phyloP scores from a whole-genome alignment of 106 monocot species.

The Platanthera zijinensis region DNA sequence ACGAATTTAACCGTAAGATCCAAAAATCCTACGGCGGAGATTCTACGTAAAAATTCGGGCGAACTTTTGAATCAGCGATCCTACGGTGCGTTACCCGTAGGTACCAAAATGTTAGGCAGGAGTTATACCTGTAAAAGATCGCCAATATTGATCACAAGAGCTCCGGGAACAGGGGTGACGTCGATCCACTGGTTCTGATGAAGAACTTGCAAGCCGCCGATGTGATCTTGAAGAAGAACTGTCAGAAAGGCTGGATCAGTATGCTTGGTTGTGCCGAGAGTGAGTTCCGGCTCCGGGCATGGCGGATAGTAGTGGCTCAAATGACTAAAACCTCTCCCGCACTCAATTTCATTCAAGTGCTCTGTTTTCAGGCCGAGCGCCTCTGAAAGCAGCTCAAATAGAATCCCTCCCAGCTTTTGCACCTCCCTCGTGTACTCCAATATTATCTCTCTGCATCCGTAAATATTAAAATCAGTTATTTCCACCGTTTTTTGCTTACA shows the following conservation, averaged over 20 bases:
- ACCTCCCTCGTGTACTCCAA: no score
- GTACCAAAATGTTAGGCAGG: no score
- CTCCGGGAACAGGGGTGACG: background rate
- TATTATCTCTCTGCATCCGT: no score
- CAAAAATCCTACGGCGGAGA: no score
- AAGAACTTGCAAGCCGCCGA: conserved; percentile 1
- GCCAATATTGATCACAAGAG: conserved; percentile 6
- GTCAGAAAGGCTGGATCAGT: background rate
- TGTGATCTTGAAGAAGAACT: conserved; percentile 5
- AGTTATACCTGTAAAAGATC: conserved; percentile 5
- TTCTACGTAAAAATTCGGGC: no score
- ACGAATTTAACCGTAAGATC: no score
- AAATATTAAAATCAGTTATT: no score
- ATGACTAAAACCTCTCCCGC: background rate
- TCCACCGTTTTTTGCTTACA: no score
- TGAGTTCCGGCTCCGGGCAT: conserved; percentile 6
- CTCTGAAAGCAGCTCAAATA: no score
- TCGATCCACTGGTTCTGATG: conserved; percentile 6
- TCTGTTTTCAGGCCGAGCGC: background rate
- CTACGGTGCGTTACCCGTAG: no score
- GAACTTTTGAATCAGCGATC: no score
- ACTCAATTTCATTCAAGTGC: background rate
- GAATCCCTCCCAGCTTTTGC: no score
- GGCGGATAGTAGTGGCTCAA: conserved; percentile 1
- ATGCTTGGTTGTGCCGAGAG: conserved; percentile 7